A percentile compares a stretch with the other conserved stretches of the same genome.
phyloP scores from a whole-genome alignment of 2,329 filamentous ascomycete genomes.

The Aspergillus niger region DNA sequence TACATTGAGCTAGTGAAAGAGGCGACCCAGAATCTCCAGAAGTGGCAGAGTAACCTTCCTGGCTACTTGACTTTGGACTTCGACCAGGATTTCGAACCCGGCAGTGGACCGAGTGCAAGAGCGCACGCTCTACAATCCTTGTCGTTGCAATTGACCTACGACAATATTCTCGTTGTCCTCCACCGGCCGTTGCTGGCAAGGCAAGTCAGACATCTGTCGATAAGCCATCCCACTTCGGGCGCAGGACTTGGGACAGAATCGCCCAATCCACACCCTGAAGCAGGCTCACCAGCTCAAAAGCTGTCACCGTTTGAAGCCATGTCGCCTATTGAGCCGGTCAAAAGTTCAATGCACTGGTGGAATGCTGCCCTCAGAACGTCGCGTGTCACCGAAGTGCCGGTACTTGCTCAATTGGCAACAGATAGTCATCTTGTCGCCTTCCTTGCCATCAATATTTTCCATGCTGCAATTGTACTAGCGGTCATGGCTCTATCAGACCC shows the following conservation, averaged over 20 bases:
- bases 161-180: constrained; percentile 47
- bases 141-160: constrained; percentile 48
- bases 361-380: constrained; percentile 45
- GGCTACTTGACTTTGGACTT: constrained; percentile 23
- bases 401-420: constrained; percentile 41
- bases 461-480: constrained; percentile 48
- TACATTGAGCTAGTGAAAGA: constrained; percentile 22
- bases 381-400: constrained; percentile 34
- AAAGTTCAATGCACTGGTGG: constrained; percentile 27
- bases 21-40: constrained; percentile 22
- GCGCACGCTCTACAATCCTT: constrained; percentile 40
- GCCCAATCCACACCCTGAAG: not conserved
- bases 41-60: constrained; percentile 21
- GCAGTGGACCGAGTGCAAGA: constrained; percentile 12
- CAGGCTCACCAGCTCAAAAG: not conserved
- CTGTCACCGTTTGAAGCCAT: constrained; percentile 8
- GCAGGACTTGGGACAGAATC: constrained; percentile 3
- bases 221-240: constrained; percentile 2
- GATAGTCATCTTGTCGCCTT: constrained; percentile 50
- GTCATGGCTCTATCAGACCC: constrained; percentile 47
- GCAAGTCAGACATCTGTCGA: constrained; percentile 35
- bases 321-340: constrained; percentile 1
- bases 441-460: constrained; percentile 50
- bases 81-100: constrained; percentile 18
- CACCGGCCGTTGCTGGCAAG: constrained; percentile 46